Conservation (phyloP, 2,329 filamentous ascomycete species). For the Diaporthe nobilis region DNA sequence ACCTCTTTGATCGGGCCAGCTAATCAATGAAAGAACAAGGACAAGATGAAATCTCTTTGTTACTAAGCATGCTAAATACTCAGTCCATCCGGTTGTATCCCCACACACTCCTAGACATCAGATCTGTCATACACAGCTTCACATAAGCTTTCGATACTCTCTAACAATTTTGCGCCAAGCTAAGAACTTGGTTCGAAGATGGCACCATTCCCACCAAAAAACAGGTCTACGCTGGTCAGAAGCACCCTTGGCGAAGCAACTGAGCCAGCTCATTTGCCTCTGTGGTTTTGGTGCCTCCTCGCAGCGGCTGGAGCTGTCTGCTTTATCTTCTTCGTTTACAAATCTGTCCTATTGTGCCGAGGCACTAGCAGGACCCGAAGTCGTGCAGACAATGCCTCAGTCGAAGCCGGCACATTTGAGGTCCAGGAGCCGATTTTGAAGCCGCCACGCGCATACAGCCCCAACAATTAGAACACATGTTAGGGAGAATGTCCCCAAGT, state of each 20-base stretch:
- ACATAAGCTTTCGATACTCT: not conserved
- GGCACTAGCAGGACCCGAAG: not conserved
- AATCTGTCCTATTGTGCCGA: not conserved
- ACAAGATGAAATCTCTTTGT: not conserved
- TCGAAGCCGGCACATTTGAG: not conserved
- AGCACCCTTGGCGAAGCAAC: not conserved
- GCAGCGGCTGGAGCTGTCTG: not conserved
- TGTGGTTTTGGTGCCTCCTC: slow-evolving; percentile 3
- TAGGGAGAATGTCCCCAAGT: not conserved
- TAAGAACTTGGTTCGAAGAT: not conserved
- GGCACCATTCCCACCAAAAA: not conserved
- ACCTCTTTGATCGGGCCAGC: not conserved
- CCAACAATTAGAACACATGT: not conserved
- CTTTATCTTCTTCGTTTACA: not conserved
- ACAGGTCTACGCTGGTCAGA: not conserved
- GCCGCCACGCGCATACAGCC: not conserved
- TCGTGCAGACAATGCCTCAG: not conserved
- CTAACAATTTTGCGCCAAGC: too few species aligned
- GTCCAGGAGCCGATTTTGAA: not conserved
- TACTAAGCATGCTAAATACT: not conserved
- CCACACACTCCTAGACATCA: not conserved
- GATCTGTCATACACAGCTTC: not conserved
- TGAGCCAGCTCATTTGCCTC: not conserved
- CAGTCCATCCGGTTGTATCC: not conserved
- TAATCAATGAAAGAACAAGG: not conserved